These are phyloP conservation scores for Nothophytophthora sp. DNA, from an alignment of 352 stramenopile species.

Conservation along the genomic window DNA sequence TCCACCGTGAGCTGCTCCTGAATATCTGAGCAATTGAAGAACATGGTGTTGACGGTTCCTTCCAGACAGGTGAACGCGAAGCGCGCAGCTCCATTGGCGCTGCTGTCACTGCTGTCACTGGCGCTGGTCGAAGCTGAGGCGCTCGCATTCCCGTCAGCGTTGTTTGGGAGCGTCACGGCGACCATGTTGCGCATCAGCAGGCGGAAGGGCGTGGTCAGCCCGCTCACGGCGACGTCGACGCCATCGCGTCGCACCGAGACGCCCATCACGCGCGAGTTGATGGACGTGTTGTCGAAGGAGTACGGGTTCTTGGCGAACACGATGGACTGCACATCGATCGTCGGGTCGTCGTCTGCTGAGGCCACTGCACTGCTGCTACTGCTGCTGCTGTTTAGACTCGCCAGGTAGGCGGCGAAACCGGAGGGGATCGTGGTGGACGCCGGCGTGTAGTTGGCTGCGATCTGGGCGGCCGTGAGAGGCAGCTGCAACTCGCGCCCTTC, in stretches of 20 bases:
- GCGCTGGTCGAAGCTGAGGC: constrained; percentile 1
- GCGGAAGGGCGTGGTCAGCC: constrained; percentile 43
- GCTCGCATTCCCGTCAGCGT: constrained; percentile 2
- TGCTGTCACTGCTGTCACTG: constrained; percentile 9
- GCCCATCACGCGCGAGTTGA: constrained; percentile 68
- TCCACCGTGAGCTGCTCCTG: constrained; percentile 33
- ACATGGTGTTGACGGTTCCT: constrained; percentile 49
- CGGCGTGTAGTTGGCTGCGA: constrained; percentile 51
- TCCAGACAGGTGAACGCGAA: constrained; percentile 50
- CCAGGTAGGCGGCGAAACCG: constrained; percentile 42
- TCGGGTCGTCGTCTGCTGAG: constrained; percentile 31
- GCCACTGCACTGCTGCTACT: not conserved
- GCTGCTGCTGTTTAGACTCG: constrained; percentile 3
- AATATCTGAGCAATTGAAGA: constrained; percentile 53
- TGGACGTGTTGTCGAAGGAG: constrained; percentile 38
- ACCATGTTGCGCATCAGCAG: constrained; percentile 59
- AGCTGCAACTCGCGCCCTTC: constrained; percentile 36
- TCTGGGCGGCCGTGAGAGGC: constrained; percentile 42
- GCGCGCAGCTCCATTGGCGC: constrained; percentile 5
- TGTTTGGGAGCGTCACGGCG: constrained; percentile 22
- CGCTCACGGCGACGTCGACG: constrained; percentile 32
- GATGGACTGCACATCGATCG: constrained; percentile 63
- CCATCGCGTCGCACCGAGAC: constrained; percentile 46
- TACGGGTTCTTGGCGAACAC: constrained; percentile 72
- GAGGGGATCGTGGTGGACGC: constrained; percentile 50